Evolutionary conservation across 108 stramenopile genomes (phyloP).

Genomic region (Fragilariopsis cylindrus): DNA sequence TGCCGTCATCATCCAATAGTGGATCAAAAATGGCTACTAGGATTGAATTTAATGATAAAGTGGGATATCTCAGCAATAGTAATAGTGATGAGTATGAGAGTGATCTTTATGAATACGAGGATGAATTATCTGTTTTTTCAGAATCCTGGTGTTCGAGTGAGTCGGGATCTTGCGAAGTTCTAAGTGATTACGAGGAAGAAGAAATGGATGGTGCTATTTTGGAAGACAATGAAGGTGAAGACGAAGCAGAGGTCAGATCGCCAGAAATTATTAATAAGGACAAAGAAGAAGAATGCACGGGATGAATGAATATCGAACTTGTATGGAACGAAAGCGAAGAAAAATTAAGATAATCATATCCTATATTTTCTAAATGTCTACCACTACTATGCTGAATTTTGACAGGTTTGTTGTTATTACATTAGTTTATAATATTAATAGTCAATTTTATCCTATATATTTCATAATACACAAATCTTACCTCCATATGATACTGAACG

Average conservation of each 20-base stretch:
- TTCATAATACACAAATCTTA: too few relatives aligned
- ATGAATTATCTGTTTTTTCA: constrained; percentile 38
- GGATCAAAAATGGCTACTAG: neutral
- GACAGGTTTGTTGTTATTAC: too few relatives aligned
- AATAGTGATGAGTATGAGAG: constrained; percentile 5
- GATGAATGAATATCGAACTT: too few relatives aligned
- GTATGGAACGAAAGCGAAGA: too few relatives aligned
- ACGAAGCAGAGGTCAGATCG: neutral
- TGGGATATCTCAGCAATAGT: constrained; percentile 27
- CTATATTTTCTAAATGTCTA: too few relatives aligned
- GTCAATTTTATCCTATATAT: too few relatives aligned
- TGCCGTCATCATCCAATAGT: constrained; percentile 3
- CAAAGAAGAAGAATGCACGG: too few relatives aligned
- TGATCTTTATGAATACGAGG: constrained; percentile 3
- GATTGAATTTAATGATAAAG: constrained; percentile 26
- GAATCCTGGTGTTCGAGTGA: constrained; percentile 37
- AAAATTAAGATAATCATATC: too few relatives aligned
- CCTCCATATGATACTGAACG: too few relatives aligned
- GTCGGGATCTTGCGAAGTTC: constrained; percentile 19
- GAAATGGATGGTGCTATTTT: constrained; percentile 18
- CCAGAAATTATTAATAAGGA: too few relatives aligned
- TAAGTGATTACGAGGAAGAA: constrained; percentile 28
- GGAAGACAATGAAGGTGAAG: constrained; percentile 21
- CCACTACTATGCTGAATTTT: too few relatives aligned
- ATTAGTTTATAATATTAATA: too few relatives aligned